Evolutionary conservation across 2,329 filamentous ascomycete species (phyloP).

Genomic region (Cercospora nicotianae): DNA sequence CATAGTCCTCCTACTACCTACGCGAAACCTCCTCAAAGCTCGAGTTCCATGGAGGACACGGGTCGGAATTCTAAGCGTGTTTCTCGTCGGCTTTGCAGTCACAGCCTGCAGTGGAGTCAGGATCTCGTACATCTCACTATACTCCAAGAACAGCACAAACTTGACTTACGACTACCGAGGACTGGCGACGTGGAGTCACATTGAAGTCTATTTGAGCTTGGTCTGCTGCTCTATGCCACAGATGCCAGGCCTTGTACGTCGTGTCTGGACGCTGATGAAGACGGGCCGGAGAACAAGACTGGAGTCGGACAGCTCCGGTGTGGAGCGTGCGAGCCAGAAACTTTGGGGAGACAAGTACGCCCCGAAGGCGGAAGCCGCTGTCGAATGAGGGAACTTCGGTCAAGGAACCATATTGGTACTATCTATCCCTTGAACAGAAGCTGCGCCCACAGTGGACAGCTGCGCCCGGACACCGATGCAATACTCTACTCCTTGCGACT

Average conservation of each 20-base stretch:
- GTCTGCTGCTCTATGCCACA: constrained; percentile 25
- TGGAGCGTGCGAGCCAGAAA: background rate
- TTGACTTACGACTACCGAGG: constrained; percentile 21
- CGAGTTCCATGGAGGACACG: constrained; percentile 11
- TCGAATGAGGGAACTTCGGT: background rate
- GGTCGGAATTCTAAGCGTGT: constrained; percentile 17
- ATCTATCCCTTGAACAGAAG: background rate
- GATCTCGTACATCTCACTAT: constrained; percentile 16
- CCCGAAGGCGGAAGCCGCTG: background rate
- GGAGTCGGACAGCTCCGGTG: constrained; percentile 1
- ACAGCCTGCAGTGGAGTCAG: constrained; percentile 19
- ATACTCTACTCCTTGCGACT: background rate
- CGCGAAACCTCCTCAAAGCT: constrained; percentile 14
- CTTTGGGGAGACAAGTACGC: constrained; percentile 11
- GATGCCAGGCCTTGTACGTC: constrained; percentile 15
- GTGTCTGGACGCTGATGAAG: constrained; percentile 4
- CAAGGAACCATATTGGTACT: background rate
- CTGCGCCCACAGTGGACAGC: background rate
- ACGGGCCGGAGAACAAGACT: background rate
- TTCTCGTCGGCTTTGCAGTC: constrained; percentile 22
- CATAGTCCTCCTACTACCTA: constrained; percentile 17
- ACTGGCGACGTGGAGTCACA: constrained; percentile 19
- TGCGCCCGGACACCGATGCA: background rate
- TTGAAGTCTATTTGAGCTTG: constrained; percentile 23
- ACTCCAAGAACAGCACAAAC: constrained; percentile 13